These are phyloP conservation scores for Penicillium sp. DNA, from an alignment of 2,329 filamentous ascomycete species.

Conservation along the genomic window DNA sequence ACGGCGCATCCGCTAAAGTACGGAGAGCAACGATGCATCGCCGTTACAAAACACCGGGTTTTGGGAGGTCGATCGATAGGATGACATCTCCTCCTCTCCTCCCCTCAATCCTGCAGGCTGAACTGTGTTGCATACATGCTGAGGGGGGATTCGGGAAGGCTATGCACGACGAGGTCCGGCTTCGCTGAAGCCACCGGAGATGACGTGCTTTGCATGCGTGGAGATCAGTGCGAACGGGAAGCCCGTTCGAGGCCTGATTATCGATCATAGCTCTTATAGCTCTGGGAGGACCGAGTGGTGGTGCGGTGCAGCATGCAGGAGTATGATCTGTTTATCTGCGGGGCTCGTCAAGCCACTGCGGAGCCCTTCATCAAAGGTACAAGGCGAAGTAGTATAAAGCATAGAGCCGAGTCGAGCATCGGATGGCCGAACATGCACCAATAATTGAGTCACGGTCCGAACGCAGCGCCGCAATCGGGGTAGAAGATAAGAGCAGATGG, in stretches of 20 bases:
- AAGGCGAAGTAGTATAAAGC: not conserved
- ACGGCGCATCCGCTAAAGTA: constrained; percentile 26
- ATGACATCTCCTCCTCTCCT: not conserved
- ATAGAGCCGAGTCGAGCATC: not conserved
- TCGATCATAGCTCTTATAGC: not conserved
- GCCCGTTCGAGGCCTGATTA: not conserved
- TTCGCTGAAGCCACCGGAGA: constrained; percentile 1
- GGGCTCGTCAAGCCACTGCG: constrained; percentile 24
- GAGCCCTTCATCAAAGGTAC: constrained; percentile 5
- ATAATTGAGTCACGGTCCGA: not conserved
- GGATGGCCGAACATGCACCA: not conserved
- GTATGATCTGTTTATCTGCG: constrained; percentile 21
- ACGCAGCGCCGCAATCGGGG: not conserved
- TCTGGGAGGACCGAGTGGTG: not conserved
- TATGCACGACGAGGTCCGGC: constrained; percentile 11
- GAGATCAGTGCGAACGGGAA: constrained; percentile 8
- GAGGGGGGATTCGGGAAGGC: not conserved
- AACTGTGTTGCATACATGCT: constrained; percentile 3
- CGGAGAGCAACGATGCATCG: constrained; percentile 22
- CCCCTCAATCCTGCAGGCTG: not conserved
- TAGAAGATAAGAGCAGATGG: not conserved
- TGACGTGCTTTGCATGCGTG: constrained; percentile 12
- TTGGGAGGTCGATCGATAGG: not conserved
- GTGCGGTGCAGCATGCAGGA: constrained; percentile 12
- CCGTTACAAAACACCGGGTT: constrained; percentile 9